A percentile compares a stretch with the other conserved stretches of the same genome.
These are phyloP conservation scores for Rosa persica DNA, from an alignment of 306 rosid genomes.

Conservation along the genomic window DNA sequence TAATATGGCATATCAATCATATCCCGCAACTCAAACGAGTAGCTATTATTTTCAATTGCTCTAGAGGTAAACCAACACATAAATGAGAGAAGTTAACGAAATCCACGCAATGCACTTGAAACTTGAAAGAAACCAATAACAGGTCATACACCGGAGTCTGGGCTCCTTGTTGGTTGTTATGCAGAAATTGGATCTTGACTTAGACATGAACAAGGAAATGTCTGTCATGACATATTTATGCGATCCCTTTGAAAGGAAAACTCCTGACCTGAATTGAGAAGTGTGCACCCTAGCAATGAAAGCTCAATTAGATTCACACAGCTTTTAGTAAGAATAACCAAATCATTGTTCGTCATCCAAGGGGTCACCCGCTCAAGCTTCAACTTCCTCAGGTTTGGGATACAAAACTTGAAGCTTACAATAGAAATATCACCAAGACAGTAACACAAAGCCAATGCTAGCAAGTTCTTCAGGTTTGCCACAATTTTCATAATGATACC, in stretches of 20 bases:
- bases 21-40: neutral
- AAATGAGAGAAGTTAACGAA: neutral
- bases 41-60: neutral
- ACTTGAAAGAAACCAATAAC: slow-evolving; percentile 7
- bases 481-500: slow-evolving; percentile 35
- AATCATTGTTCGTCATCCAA: slow-evolving; percentile 75
- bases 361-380: slow-evolving; percentile 75
- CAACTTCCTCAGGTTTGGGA: slow-evolving; percentile 58
- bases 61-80: neutral
- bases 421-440: slow-evolving; percentile 79
- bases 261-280: slow-evolving; percentile 65
- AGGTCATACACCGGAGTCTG: neutral
- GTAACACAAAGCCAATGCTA: slow-evolving; percentile 63
- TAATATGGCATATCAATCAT: slow-evolving; percentile 13
- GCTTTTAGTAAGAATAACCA: slow-evolving; percentile 55
- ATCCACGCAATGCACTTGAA: slow-evolving; percentile 8
- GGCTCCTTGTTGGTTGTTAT: neutral
- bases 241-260: slow-evolving; percentile 24
- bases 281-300: slow-evolving; percentile 68
- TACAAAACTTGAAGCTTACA: slow-evolving; percentile 51
- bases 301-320: slow-evolving; percentile 64
- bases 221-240: slow-evolving; percentile 4
- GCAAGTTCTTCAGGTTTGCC: slow-evolving; percentile 54
- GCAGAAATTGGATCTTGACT: neutral
- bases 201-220: neutral